phyloP scores from a whole-genome alignment of 2,329 filamentous ascomycete species.

The Aspergillus neotritici region DNA sequence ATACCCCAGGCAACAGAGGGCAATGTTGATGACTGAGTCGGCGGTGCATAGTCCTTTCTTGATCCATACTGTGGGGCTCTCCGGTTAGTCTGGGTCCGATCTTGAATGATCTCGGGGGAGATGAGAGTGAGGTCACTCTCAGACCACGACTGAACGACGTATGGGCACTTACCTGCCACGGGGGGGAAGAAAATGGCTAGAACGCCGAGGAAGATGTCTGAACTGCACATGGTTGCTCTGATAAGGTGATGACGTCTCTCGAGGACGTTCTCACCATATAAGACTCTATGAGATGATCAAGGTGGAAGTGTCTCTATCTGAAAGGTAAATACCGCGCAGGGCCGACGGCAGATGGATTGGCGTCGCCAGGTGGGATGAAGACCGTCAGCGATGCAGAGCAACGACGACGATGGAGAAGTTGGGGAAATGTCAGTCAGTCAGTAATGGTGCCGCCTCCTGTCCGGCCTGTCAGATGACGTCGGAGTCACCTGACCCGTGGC shows the following conservation, averaged over 20 bases:
- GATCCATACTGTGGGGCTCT: conserved; percentile 69
- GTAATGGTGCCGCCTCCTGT: neutral
- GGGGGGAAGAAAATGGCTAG: conserved; percentile 58
- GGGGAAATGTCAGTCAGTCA: too few species aligned
- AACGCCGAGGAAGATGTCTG: conserved; percentile 56
- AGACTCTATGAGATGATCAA: too few species aligned
- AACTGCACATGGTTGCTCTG: conserved; percentile 48
- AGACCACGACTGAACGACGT: neutral
- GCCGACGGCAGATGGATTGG: too few species aligned
- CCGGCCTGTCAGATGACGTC: conserved; percentile 11
- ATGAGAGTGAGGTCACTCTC: neutral
- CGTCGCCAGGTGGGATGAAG: too few species aligned
- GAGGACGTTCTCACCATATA: neutral
- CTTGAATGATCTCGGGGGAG: conserved; percentile 7
- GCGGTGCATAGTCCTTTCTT: conserved; percentile 89
- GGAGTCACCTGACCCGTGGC: conserved; percentile 7
- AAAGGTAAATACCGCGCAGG: too few species aligned
- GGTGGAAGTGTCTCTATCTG: too few species aligned
- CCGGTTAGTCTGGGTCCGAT: conserved; percentile 25
- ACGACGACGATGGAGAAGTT: neutral
- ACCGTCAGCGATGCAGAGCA: neutral
- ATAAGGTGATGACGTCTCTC: conserved; percentile 1
- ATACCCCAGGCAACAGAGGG: conserved; percentile 72
- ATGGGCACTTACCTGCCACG: conserved; percentile 46
- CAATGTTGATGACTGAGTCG: conserved; percentile 91